phyloP scores from a whole-genome alignment of 1,139 yeast species.

The Yamadazyma buinensis region DNA sequence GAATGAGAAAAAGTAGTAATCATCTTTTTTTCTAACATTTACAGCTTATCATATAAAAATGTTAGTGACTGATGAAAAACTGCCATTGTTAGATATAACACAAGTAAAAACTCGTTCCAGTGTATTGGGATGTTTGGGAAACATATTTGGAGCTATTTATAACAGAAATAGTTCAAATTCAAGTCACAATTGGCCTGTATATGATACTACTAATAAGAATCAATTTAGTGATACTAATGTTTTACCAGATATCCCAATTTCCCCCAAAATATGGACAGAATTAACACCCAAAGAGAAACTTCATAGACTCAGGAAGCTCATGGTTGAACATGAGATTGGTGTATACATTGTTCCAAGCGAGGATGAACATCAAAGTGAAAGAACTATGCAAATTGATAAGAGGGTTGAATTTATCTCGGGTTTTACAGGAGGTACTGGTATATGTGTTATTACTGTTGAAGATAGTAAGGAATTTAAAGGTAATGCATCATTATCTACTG shows the following conservation, averaged over 20 bases:
- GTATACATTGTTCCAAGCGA: slow-evolving; percentile 52
- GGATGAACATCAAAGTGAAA: slow-evolving; percentile 54
- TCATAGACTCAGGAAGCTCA: slow-evolving; percentile 28
- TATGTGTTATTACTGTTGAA: slow-evolving; percentile 44
- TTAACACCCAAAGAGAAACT: slow-evolving; percentile 21
- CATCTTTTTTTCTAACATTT: no score
- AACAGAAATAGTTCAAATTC: no score
- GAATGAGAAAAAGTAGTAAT: background rate
- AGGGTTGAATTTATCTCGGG: slow-evolving; percentile 47
- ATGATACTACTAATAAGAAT: background rate
- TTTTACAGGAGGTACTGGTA: slow-evolving; percentile 54
- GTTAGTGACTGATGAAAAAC: slow-evolving; percentile 1
- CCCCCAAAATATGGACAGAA: slow-evolving; percentile 3
- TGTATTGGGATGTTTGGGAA: background rate
- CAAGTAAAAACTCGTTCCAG: background rate
- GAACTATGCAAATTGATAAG: slow-evolving; percentile 45
- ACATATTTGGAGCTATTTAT: background rate
- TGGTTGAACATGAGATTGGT: slow-evolving; percentile 38
- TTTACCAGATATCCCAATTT: slow-evolving; percentile 3
- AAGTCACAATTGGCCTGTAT: background rate
- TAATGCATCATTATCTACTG: slow-evolving; percentile 48
- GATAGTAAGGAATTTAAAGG: slow-evolving; percentile 25
- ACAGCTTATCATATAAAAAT: background rate
- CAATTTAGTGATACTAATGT: background rate
- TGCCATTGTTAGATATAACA: slow-evolving; percentile 1